Evolutionary conservation across 768 basidiomycete genomes (phyloP).

Genomic region (Collybia mongolica): DNA sequence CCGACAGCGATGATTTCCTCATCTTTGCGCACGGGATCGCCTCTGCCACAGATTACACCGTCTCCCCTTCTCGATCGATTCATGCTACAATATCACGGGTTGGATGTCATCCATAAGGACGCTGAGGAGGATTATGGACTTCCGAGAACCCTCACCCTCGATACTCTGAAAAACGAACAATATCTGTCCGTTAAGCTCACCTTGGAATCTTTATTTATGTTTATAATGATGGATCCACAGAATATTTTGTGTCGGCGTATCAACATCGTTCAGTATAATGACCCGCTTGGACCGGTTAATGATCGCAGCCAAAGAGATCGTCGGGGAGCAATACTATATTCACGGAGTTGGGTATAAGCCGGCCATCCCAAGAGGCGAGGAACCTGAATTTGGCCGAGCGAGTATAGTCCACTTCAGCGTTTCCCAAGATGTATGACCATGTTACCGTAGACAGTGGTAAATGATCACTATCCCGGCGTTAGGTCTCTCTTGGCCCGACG

Average conservation of each 20-base stretch:
- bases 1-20: constrained; percentile 70
- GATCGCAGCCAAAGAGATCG: constrained; percentile 80
- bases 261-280: constrained; percentile 68
- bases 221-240: constrained; percentile 25
- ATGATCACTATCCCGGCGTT: too few relatives aligned
- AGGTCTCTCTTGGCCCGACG: too few relatives aligned
- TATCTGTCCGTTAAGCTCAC: constrained; percentile 56
- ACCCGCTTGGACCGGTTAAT: constrained; percentile 74
- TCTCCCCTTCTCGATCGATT: constrained; percentile 60
- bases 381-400: too few relatives aligned
- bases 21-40: constrained; percentile 67
- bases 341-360: constrained; percentile 49
- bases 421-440: too few relatives aligned
- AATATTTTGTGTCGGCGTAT: constrained; percentile 71
- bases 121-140: constrained; percentile 75
- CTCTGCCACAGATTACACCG: constrained; percentile 86
- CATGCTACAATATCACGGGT: constrained; percentile 47
- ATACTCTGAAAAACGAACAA: constrained; percentile 74
- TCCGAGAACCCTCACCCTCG: constrained; percentile 65
- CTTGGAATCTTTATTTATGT: background rate
- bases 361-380: too few relatives aligned
- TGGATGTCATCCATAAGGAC: constrained; percentile 69
- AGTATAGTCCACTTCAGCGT: too few relatives aligned
- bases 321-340: constrained; percentile 88
- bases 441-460: too few relatives aligned